These are phyloP conservation scores for Akebia trifoliata DNA, from an alignment of 164 flowering plant genomes.

Conservation along the genomic window DNA sequence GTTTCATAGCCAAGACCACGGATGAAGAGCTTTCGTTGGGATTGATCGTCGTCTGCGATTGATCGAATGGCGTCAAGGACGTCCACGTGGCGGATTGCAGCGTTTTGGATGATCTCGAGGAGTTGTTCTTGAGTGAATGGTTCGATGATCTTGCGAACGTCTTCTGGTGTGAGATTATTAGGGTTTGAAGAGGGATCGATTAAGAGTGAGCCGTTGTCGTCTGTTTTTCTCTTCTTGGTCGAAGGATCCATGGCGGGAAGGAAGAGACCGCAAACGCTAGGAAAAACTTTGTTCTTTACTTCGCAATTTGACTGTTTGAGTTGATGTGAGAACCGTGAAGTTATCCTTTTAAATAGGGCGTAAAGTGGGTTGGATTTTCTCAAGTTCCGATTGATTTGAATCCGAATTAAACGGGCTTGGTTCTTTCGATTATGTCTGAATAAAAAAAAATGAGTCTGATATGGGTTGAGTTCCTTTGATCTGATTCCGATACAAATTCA, in stretches of 20 bases:
- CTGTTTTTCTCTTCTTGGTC: slow-evolving; percentile 64
- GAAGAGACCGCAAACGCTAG: slow-evolving; percentile 6
- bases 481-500: too few relatives aligned
- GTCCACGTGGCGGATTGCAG: slow-evolving; percentile 43
- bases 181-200: slow-evolving; percentile 9
- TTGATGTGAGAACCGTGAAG: too few relatives aligned
- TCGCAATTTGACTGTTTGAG: too few relatives aligned
- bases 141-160: slow-evolving; percentile 55
- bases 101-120: slow-evolving; percentile 46
- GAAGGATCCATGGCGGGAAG: slow-evolving; percentile 46
- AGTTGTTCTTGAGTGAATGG: slow-evolving; percentile 58
- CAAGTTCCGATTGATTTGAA: too few relatives aligned
- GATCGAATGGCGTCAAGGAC: slow-evolving; percentile 60
- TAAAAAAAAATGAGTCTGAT: too few relatives aligned
- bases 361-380: too few relatives aligned
- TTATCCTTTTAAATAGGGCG: too few relatives aligned
- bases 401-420: too few relatives aligned
- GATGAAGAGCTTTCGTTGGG: slow-evolving; percentile 82
- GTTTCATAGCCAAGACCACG: slow-evolving; percentile 97
- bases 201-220: slow-evolving; percentile 48
- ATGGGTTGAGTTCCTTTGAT: too few relatives aligned
- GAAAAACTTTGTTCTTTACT: too few relatives aligned
- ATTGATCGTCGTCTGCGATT: slow-evolving; percentile 55
- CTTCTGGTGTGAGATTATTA: slow-evolving; percentile 41
- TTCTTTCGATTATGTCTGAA: too few relatives aligned